Conservation (phyloP, 1,284 basidiomycete species). For the Apiotrichum montevideense region DNA sequence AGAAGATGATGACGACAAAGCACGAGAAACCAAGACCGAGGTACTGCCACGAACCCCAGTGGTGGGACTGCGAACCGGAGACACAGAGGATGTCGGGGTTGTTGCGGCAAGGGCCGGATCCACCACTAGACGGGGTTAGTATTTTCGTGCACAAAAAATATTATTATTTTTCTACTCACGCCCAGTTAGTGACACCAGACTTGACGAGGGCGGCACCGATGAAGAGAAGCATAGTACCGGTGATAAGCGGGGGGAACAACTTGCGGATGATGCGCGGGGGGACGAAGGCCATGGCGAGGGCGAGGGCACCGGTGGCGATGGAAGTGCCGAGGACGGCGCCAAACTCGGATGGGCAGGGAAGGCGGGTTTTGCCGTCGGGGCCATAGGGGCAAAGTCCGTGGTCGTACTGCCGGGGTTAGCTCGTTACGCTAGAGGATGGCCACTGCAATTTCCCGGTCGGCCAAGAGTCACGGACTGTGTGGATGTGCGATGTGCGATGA, state of each 20-base stretch:
- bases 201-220: conserved; percentile 31
- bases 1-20: conserved; percentile 17
- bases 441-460: too few relatives aligned
- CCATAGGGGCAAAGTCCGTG: conserved; percentile 26
- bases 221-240: conserved; percentile 31
- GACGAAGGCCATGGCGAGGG: conserved; percentile 29
- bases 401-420: conserved; percentile 11
- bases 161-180: conserved; percentile 5
- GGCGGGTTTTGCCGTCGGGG: conserved; percentile 21
- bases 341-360: conserved; percentile 30
- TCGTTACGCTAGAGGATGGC: too few relatives aligned
- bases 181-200: conserved; percentile 33
- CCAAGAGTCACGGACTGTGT: too few relatives aligned
- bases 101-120: conserved; percentile 21
- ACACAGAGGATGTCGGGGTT: conserved; percentile 25
- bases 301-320: conserved; percentile 25
- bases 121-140: conserved; percentile 12
- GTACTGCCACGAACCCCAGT: conserved; percentile 27
- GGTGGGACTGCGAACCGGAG: conserved; percentile 16
- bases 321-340: conserved; percentile 31
- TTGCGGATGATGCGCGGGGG: conserved; percentile 28
- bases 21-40: conserved; percentile 30
- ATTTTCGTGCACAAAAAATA: neutral
- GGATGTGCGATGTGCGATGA: too few relatives aligned
- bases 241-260: conserved; percentile 32